Base-by-base conservation (phyloP, 768 basidiomycete genomes). In the Xerocomus brunneocitrinus region DNA sequence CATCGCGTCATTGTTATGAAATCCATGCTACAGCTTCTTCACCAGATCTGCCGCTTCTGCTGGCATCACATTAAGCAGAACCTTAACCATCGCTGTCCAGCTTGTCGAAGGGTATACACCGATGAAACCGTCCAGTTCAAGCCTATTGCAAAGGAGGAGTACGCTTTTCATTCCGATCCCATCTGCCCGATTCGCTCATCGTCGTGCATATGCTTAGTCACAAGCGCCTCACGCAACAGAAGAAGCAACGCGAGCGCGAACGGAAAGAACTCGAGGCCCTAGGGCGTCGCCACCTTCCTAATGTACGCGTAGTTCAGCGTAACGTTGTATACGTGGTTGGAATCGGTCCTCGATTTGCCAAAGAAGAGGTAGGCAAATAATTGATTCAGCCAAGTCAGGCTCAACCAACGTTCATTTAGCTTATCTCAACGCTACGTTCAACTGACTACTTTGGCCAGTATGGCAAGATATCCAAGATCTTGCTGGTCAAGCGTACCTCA, bases 401-500 rank as follows among this genome's bases (percentile, higher is more conserved):
- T 40, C 51, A 24, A 59, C 53, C 46, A 55, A 47, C 48, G 49
- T 25, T 46, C 30, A 43, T 42, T 6, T 54, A 92, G 93, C 82
- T 94, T 43, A 91, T 98, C 60, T 87, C 93, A 1, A 91, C 93
- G 12, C 74, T 99, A 38, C 90, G 95, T 43, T 94, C 92, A 5
- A 87, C 86, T 60, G 97, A 99, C 61, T 98, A 97, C 67, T 98
- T 98, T 67, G 97, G 97, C 9, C 94, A 97, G 67, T 99, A 98
- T 70, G 97, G 97, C 61, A 98, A 95, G 76, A 98, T 99, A 61
- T 84, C 87, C 40, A 95, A 95, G 75, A 91, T 99, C 45, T 77
- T 98, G 49, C 80, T 99, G 30, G 87, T 91, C 47, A 98, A 98
- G 70, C 86, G 95, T 36, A 87, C 85, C 5, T 77, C 85, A 4